Conservation (phyloP, 345 rosid genomes). For the Salix koriyanagi region DNA sequence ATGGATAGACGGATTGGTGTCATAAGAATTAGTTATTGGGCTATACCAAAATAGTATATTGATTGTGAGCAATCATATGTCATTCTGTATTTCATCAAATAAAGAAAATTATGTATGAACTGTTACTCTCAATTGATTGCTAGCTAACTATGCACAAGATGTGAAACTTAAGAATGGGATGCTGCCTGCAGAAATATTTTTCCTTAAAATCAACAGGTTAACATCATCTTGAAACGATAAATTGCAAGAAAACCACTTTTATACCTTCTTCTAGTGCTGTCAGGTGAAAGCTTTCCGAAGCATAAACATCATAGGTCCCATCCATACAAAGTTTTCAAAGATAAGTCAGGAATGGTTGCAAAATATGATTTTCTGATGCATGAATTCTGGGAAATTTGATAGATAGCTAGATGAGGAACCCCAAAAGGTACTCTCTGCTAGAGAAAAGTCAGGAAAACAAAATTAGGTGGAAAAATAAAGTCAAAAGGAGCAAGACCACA, state of each 20-base stretch:
- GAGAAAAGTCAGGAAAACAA: neutral
- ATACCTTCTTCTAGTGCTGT: too few relatives aligned
- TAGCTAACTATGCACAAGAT: too few relatives aligned
- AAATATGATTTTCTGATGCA: neutral
- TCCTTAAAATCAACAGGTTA: too few relatives aligned
- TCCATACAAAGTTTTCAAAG: neutral
- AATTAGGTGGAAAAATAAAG: conserved; percentile 9
- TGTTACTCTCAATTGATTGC: too few relatives aligned
- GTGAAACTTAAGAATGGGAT: too few relatives aligned
- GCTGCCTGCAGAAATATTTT: too few relatives aligned
- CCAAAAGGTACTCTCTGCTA: neutral
- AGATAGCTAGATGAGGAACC: neutral
- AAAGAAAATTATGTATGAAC: neutral
- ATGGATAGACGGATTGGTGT: conserved; percentile 51
- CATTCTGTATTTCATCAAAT: conserved; percentile 19
- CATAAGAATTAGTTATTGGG: conserved; percentile 35
- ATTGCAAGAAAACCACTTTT: too few relatives aligned
- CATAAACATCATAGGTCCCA: conserved; percentile 8
- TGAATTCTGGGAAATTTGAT: neutral
- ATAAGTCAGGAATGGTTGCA: neutral
- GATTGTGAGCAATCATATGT: conserved; percentile 22
- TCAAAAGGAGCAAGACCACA: conserved; percentile 11
- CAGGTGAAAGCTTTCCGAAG: too few relatives aligned
- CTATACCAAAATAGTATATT: conserved; percentile 31
- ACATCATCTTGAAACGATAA: too few relatives aligned